Conservation (phyloP, 768 basidiomycete species). For the Dioszegia crocea region DNA sequence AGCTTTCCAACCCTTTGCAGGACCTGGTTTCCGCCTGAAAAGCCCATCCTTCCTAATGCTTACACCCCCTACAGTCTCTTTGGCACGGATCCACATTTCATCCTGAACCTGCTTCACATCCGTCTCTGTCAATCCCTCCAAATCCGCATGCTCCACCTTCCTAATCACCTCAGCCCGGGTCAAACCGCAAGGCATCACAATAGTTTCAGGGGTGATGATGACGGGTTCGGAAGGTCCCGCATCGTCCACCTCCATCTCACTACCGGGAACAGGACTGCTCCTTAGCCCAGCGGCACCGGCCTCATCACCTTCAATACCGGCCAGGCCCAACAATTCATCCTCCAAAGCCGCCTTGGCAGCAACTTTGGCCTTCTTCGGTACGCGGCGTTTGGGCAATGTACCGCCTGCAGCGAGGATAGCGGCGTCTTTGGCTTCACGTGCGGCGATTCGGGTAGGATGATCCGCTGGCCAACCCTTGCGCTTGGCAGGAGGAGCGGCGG, state of each 20-base stretch:
- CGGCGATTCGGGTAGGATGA: conserved; percentile 22
- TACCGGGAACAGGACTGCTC: not conserved
- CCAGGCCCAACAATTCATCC: conserved; percentile 29
- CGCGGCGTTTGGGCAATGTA: not conserved
- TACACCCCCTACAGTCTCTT: conserved; percentile 18
- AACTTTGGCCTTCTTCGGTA: conserved; percentile 15
- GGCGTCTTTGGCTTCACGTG: conserved; percentile 17
- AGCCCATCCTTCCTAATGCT: conserved; percentile 45
- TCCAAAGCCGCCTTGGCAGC: conserved; percentile 21
- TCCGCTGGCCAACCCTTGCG: conserved; percentile 25
- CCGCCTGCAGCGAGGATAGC: conserved; percentile 17
- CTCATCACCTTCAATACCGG: too few relatives aligned
- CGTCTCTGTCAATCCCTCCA: conserved; percentile 30
- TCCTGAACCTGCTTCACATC: conserved; percentile 44
- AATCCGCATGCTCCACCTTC: conserved; percentile 24
- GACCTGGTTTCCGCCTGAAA: conserved; percentile 45
- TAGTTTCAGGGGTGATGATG: conserved; percentile 17
- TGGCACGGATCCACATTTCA: conserved; percentile 34
- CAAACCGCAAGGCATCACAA: conserved; percentile 37
- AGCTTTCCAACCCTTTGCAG: conserved; percentile 43
- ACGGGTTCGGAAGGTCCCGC: not conserved
- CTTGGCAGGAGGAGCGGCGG: not conserved
- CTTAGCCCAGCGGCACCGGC: too few relatives aligned
- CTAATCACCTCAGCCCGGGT: conserved; percentile 35
- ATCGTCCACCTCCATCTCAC: conserved; percentile 5